These are phyloP conservation scores for Alternaria alternata DNA, from an alignment of 2,329 filamentous ascomycete species.

Conservation along the genomic window DNA sequence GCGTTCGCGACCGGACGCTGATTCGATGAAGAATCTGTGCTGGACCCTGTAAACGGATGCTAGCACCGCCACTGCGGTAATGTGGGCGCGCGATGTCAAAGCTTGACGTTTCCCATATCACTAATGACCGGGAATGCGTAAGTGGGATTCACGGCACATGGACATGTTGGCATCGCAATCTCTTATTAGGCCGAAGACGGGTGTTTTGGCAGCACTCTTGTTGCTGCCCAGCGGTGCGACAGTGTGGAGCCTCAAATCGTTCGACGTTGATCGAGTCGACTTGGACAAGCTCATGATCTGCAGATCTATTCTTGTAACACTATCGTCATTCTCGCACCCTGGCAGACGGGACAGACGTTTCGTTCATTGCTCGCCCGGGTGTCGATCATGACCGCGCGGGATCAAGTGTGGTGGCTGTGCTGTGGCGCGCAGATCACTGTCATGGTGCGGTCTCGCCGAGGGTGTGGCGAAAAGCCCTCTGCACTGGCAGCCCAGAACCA, in stretches of 20 bases:
- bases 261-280: not conserved
- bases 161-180: conserved; percentile 16
- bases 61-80: conserved; percentile 23
- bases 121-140: conserved; percentile 18
- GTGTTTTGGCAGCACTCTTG: not conserved
- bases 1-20: conserved; percentile 2
- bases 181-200: not conserved
- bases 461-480: conserved; percentile 29
- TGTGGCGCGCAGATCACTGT: conserved; percentile 31
- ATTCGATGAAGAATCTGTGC: conserved; percentile 8
- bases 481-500: conserved; percentile 24
- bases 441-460: conserved; percentile 33
- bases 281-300: conserved; percentile 1
- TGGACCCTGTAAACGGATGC: conserved; percentile 18
- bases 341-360: conserved; percentile 17
- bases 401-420: conserved; percentile 32
- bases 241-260: not conserved
- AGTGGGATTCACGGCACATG: conserved; percentile 18
- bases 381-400: conserved; percentile 24
- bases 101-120: conserved; percentile 27
- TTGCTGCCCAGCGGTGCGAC: not conserved
- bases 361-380: conserved; percentile 6
- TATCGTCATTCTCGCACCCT: conserved; percentile 12
- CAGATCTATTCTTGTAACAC: conserved; percentile 12
- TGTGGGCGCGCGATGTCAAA: conserved; percentile 20